phyloP scores from a whole-genome alignment of 164 flowering plant genomes.

The Pachysandra terminalis region DNA sequence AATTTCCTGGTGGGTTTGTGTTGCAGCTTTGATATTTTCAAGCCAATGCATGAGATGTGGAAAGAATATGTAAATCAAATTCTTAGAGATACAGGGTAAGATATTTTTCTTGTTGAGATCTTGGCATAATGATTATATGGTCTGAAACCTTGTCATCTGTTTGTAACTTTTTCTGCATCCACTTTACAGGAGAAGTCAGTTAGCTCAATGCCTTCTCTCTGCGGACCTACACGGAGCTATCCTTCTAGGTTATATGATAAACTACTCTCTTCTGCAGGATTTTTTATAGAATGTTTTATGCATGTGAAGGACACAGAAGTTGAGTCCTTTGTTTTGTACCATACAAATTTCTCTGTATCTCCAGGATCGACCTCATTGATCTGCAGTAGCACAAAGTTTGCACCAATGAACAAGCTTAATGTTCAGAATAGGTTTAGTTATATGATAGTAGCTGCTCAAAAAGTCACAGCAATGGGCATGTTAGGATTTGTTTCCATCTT shows the following conservation, averaged over 20 bases:
- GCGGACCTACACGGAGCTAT: conserved; percentile 89
- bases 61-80: conserved; percentile 59
- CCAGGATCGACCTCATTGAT: background rate
- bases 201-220: conserved; percentile 57
- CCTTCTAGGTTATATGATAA: conserved; percentile 47
- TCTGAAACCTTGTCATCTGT: background rate
- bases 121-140: background rate
- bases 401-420: too few relatives aligned
- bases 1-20: background rate
- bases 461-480: too few relatives aligned
- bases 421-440: too few relatives aligned
- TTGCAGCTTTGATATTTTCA: conserved; percentile 63
- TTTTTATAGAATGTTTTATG: too few relatives aligned
- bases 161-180: conserved; percentile 6
- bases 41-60: conserved; percentile 88
- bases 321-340: background rate
- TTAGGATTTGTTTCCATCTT: too few relatives aligned
- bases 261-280: background rate
- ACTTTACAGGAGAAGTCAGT: conserved; percentile 55
- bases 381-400: background rate
- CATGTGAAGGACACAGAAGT: too few relatives aligned
- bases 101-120: background rate
- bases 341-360: background rate
- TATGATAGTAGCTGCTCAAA: too few relatives aligned
- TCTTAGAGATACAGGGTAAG: conserved; percentile 57